Conservation (phyloP, 2,329 filamentous ascomycete species). For the Cadophora gregata region DNA sequence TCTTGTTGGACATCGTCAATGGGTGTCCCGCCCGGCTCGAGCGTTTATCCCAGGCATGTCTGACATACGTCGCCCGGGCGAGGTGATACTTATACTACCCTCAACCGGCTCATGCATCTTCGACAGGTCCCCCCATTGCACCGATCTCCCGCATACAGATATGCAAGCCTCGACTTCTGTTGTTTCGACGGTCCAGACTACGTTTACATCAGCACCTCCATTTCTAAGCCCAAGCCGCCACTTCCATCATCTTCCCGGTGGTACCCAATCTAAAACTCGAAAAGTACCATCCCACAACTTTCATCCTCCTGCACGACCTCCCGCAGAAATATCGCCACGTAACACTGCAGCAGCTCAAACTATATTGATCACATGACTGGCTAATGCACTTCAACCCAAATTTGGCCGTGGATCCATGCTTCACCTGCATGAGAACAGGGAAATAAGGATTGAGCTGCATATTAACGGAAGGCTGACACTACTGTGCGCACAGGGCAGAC, state of each 20-base stretch:
- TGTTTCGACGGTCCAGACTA: neutral
- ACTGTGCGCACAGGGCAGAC: neutral
- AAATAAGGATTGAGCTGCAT: neutral
- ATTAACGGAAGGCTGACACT: neutral
- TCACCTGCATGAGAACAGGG: neutral
- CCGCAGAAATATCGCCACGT: slow-evolving; percentile 3
- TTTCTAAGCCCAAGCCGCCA: neutral
- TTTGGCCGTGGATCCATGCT: neutral
- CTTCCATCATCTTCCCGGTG: neutral
- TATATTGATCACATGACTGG: neutral
- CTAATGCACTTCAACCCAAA: slow-evolving; percentile 7
- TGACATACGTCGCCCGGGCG: slow-evolving; percentile 4
- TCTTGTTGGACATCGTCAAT: slow-evolving; percentile 13
- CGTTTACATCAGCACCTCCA: neutral
- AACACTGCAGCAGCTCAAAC: neutral
- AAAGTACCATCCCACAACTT: neutral
- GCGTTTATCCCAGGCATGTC: neutral
- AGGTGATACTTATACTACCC: slow-evolving; percentile 1
- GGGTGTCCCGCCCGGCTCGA: neutral
- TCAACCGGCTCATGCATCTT: slow-evolving; percentile 1
- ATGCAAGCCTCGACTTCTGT: neutral
- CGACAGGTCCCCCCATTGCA: neutral
- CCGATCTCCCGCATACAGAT: slow-evolving; percentile 3
- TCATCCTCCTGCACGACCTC: neutral
- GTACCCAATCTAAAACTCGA: neutral